A percentile compares a stretch with the other conserved stretches of the same genome.
Conservation (phyloP, 495 filamentous ascomycete genomes). For the Penicillium odoratum region DNA sequence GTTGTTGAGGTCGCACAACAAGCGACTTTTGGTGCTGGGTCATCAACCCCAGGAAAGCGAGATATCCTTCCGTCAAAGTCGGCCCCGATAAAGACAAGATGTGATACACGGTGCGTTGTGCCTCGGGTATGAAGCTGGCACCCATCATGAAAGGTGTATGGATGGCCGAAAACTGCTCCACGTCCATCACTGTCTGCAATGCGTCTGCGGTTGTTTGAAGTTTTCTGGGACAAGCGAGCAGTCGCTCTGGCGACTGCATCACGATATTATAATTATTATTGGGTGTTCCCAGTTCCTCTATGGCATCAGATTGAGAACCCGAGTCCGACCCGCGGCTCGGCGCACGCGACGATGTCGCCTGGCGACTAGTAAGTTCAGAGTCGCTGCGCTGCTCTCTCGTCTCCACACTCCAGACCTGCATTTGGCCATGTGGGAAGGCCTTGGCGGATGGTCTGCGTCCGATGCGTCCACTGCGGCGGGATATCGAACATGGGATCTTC, state of each 20-base stretch:
- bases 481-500: constrained; percentile 25
- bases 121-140: constrained; percentile 20
- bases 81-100: constrained; percentile 23
- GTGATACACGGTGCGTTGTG: constrained; percentile 22
- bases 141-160: constrained; percentile 30
- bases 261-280: constrained; percentile 3
- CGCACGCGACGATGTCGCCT: constrained; percentile 10
- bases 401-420: constrained; percentile 23
- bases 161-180: constrained; percentile 26
- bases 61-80: constrained; percentile 26
- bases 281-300: constrained; percentile 8
- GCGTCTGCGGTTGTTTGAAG: constrained; percentile 26
- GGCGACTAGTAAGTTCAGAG: constrained; percentile 8
- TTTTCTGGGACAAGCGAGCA: constrained; percentile 17
- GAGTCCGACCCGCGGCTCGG: constrained; percentile 11
- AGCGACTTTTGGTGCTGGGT: constrained; percentile 27
- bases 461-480: constrained; percentile 25
- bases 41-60: constrained; percentile 30
- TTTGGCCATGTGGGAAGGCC: constrained; percentile 19
- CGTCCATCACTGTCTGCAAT: constrained; percentile 25
- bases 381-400: constrained; percentile 8
- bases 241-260: constrained; percentile 20
- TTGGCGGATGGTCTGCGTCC: constrained; percentile 20
- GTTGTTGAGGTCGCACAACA: constrained; percentile 21
- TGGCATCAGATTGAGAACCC: constrained; percentile 6